These are phyloP conservation scores for Fusarium sp. DNA, from an alignment of 2,329 filamentous ascomycete genomes.

Conservation along the genomic window DNA sequence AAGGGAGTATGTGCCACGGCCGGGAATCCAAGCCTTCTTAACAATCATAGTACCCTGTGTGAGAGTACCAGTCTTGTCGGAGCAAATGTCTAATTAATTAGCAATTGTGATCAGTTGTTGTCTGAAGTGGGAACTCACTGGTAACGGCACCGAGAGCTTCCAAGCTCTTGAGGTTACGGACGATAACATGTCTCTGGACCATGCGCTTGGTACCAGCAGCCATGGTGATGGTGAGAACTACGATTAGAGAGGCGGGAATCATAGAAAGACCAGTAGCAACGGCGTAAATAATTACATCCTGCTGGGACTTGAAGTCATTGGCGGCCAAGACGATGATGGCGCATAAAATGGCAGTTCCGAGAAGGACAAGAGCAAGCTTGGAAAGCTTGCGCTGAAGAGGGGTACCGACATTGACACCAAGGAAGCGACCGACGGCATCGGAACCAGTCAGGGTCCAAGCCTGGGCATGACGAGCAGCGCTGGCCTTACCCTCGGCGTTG, in stretches of 20 bases:
- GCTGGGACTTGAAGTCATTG: constrained; percentile 64
- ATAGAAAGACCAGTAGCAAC: constrained; percentile 61
- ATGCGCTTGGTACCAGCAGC: constrained; percentile 64
- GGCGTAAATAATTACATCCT: constrained; percentile 69
- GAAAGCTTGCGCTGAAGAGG: constrained; percentile 76
- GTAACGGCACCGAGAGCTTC: constrained; percentile 69
- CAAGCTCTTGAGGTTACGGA: constrained; percentile 62
- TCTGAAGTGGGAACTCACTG: constrained; percentile 43
- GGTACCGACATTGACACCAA: constrained; percentile 76
- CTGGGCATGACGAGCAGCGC: constrained; percentile 48
- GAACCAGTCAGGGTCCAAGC: constrained; percentile 55
- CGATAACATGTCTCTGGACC: constrained; percentile 64
- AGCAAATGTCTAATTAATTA: constrained; percentile 59
- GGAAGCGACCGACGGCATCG: constrained; percentile 70
- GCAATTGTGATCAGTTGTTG: constrained; percentile 7
- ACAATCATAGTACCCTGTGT: constrained; percentile 66
- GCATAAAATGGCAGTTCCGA: constrained; percentile 73
- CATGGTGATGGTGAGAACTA: constrained; percentile 70
- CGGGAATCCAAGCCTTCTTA: constrained; percentile 63
- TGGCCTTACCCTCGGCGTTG: constrained; percentile 55
- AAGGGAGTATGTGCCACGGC: constrained; percentile 59
- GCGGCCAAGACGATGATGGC: constrained; percentile 77
- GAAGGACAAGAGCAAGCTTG: constrained; percentile 73
- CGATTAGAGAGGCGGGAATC: constrained; percentile 60
- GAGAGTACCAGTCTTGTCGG: constrained; percentile 67